phyloP scores from a whole-genome alignment of 768 basidiomycete genomes.

The Inosperma sp. region DNA sequence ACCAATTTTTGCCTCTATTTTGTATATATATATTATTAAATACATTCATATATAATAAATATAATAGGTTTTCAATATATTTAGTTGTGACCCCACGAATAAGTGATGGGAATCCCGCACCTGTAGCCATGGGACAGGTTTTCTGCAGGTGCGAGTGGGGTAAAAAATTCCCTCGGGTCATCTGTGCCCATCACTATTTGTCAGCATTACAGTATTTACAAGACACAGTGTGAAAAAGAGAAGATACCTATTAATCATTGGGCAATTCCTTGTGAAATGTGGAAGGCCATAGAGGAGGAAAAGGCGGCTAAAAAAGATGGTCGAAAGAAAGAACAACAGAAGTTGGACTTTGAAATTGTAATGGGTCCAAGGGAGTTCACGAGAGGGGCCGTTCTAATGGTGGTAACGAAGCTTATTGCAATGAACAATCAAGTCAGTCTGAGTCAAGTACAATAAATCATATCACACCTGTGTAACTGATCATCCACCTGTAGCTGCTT shows the following conservation, averaged over 20 bases:
- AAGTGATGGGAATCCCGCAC: no score
- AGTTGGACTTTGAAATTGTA: conserved; percentile 5
- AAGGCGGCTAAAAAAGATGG: conserved; percentile 4
- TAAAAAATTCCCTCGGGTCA: no score
- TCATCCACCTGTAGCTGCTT: no score
- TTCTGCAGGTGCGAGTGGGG: no score
- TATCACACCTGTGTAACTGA: neutral
- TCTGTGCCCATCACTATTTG: no score
- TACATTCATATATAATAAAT: no score
- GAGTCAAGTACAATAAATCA: neutral
- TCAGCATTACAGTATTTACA: conserved; percentile 14
- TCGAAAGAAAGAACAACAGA: conserved; percentile 3
- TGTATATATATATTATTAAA: no score
- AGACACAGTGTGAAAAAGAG: conserved; percentile 7
- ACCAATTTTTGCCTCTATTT: no score
- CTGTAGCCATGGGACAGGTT: conserved; percentile 9
- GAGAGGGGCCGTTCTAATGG: conserved; percentile 5
- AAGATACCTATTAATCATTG: conserved; percentile 16
- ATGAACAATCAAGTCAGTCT: conserved; percentile 16
- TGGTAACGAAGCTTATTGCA: conserved; percentile 12
- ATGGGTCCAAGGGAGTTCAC: conserved; percentile 12
- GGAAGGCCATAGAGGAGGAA: conserved; percentile 7
- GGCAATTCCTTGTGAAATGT: conserved; percentile 7
- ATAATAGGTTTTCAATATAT: no score
- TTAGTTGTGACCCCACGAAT: no score